Evolutionary conservation across 805 yeast species (phyloP), one percentile per base, ranked within the genome.

Genomic region (Lipomyces lipofer): DNA sequence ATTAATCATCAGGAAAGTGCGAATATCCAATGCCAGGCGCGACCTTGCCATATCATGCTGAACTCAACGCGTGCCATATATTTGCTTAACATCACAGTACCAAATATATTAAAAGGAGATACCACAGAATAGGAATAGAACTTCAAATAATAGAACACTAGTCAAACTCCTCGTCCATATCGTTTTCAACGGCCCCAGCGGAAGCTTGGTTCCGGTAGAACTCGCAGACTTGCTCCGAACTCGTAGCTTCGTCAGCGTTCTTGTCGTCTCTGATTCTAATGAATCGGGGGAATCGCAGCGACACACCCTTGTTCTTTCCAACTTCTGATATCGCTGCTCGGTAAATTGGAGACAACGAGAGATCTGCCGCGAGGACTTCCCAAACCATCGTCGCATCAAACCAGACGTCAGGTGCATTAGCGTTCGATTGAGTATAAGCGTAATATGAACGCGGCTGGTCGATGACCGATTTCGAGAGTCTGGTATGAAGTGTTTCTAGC

Each of bases 361-460:
- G 76, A 71, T 91, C 97, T 0, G 98, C 98, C 0, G 95, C 87
- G 54, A 88, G 74, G 1, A 91, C 95, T 71, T 91, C 98, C 74
- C 94, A 89, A 5, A 91, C 77, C 24, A 76, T 70, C 0, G 85
- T 77, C 6, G 98, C 97, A 65, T 91, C 95, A 66, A 91, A 86
- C 97, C 97, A 91, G 6, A 91, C 89, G 67, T 91, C 97, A 0
- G 98, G 97, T 3, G 91, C 88, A 62, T 80, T 81, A 0, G 86
- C 71, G 13, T 36, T 24, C 51, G 78, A 77, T 1, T 76, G 70
- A 66, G 86, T 94, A 67, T 80, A 88, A 1, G 84, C 76, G 59
- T 80, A 81, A 51, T 83, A 86, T 0, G 86, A 75, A 62, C 83
- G 85, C 1, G 96, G 86, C n/a, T 68, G 73, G 0, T 72, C 66